Percentiles rank a stretch among this genome's conserved stretches.
Conservation (phyloP, 768 basidiomycete genomes). For the Pleurotus pulmonarius region DNA sequence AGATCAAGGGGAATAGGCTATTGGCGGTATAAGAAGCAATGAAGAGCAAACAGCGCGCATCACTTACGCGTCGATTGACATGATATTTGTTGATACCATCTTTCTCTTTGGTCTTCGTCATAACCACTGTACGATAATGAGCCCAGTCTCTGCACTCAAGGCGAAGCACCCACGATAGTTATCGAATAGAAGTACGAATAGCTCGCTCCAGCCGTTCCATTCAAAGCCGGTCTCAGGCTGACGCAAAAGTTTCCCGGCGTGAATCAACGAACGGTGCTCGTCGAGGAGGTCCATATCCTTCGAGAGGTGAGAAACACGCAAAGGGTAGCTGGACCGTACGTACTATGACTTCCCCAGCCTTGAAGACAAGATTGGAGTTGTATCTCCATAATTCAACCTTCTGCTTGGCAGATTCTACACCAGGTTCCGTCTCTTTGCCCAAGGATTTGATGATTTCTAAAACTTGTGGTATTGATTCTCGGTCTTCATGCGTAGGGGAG, state of each 20-base stretch:
- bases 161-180: conserved; percentile 72
- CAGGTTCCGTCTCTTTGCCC: conserved; percentile 85
- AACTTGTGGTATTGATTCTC: conserved; percentile 72
- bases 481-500: conserved; percentile 72
- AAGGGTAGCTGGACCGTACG: conserved; percentile 15
- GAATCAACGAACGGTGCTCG: conserved; percentile 77
- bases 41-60: not conserved
- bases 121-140: conserved; percentile 51
- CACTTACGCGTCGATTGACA: conserved; percentile 73
- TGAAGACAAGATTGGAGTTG: conserved; percentile 76
- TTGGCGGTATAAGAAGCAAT: conserved; percentile 6
- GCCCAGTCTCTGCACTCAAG: not conserved
- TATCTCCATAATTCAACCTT: conserved; percentile 91
- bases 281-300: conserved; percentile 88
- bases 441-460: conserved; percentile 84
- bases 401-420: conserved; percentile 78
- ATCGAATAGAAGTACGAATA: conserved; percentile 90
- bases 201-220: conserved; percentile 88
- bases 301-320: not conserved
- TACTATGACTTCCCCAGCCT: conserved; percentile 68
- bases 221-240: conserved; percentile 88
- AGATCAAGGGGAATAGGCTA: conserved; percentile 94
- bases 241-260: conserved; percentile 77
- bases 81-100: conserved; percentile 74
- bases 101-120: conserved; percentile 82